These are phyloP conservation scores for Peronosclerospora sorghi DNA, from an alignment of 352 stramenopile species.

Conservation along the genomic window DNA sequence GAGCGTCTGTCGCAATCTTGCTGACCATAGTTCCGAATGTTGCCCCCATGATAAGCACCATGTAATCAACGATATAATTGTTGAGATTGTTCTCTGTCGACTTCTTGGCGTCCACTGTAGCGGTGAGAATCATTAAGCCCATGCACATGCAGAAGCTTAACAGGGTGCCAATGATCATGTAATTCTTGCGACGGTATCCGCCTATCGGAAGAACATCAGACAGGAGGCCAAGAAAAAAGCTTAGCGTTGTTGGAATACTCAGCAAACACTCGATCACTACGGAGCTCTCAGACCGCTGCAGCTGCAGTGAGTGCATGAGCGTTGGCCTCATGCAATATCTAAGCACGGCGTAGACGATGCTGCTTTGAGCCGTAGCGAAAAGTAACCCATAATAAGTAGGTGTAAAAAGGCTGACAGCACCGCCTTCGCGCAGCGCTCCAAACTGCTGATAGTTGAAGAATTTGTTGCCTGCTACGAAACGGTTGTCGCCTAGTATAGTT, in stretches of 20 bases:
- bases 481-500: slow-evolving; percentile 22
- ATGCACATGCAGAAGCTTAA: slow-evolving; percentile 46
- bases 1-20: slow-evolving; percentile 77
- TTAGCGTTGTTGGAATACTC: slow-evolving; percentile 82
- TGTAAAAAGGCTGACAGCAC: slow-evolving; percentile 53
- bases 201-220: slow-evolving; percentile 80
- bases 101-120: slow-evolving; percentile 24
- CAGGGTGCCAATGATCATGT: slow-evolving; percentile 76
- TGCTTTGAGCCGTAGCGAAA: slow-evolving; percentile 39
- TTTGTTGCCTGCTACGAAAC: slow-evolving; percentile 53
- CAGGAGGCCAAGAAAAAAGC: slow-evolving; percentile 80
- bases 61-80: slow-evolving; percentile 37
- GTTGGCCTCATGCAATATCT: slow-evolving; percentile 55
- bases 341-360: slow-evolving; percentile 50
- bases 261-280: slow-evolving; percentile 62
- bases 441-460: slow-evolving; percentile 74
- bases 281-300: slow-evolving; percentile 38
- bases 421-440: slow-evolving; percentile 46
- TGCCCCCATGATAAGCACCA: slow-evolving; percentile 63
- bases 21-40: slow-evolving; percentile 75
- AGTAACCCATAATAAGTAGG: slow-evolving; percentile 42
- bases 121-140: slow-evolving; percentile 41
- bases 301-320: slow-evolving; percentile 52
- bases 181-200: slow-evolving; percentile 83
- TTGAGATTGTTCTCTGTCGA: slow-evolving; percentile 15